Evolutionary conservation across 2,329 filamentous ascomycete genomes (phyloP).

Genomic region (Ustulina deusta): DNA sequence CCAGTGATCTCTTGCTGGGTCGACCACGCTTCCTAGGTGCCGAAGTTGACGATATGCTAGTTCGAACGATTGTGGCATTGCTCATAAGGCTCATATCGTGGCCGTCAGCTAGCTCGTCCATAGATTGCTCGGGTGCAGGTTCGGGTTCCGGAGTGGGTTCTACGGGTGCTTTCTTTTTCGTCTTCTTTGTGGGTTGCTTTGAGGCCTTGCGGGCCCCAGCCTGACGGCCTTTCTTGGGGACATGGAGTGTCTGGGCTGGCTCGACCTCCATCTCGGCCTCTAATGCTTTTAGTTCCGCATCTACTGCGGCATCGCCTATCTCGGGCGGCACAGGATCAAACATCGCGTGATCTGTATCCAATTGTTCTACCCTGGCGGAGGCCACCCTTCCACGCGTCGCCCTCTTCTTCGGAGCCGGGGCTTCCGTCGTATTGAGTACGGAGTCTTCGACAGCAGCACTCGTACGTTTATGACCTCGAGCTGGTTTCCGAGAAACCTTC

Average conservation of each 20-base stretch:
- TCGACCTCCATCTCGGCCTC: constrained; percentile 63
- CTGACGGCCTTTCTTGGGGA: constrained; percentile 68
- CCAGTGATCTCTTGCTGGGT: constrained; percentile 50
- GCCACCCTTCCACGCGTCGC: constrained; percentile 60
- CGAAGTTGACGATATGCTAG: constrained; percentile 45
- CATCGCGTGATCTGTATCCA: constrained; percentile 60
- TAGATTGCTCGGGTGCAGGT: constrained; percentile 36
- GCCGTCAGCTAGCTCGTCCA: constrained; percentile 51
- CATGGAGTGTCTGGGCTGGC: constrained; percentile 55
- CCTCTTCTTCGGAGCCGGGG: constrained; percentile 70
- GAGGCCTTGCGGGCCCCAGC: constrained; percentile 62
- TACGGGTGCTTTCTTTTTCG: constrained; percentile 52
- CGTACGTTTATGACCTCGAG: constrained; percentile 70
- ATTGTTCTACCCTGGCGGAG: constrained; percentile 48
- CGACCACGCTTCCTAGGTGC: constrained; percentile 52
- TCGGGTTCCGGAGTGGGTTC: constrained; percentile 39
- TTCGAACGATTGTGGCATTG: constrained; percentile 58
- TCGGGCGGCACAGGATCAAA: constrained; percentile 62
- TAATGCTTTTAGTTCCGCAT: constrained; percentile 64
- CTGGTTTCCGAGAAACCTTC: constrained; percentile 51
- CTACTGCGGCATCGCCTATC: constrained; percentile 61
- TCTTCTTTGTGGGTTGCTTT: constrained; percentile 62
- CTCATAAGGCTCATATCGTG: constrained; percentile 57
- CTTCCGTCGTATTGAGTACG: constrained; percentile 57
- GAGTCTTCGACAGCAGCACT: constrained; percentile 70